Base-by-base conservation (phyloP, 2,329 filamentous ascomycete genomes). In the Pseudopyricularia cyperi region DNA sequence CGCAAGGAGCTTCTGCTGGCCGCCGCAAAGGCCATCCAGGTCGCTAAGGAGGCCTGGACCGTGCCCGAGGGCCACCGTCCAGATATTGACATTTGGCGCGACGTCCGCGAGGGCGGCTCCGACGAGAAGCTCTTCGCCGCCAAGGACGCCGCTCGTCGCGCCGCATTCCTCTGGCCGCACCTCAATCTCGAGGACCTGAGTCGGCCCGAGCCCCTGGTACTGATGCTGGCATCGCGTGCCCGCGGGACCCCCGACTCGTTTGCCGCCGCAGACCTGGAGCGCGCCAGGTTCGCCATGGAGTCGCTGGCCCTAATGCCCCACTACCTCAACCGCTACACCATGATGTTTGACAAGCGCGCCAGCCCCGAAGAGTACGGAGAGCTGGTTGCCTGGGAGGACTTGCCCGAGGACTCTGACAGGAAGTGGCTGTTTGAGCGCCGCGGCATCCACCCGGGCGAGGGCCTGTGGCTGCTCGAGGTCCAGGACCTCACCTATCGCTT, bases 321-420 rank as follows among this genome's bases (percentile, higher is more conserved):
- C n/a, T 57, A 57, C 44, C 53, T 70, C 11, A 59, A 67, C 24
- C 22, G 50, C 2, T 54, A 68, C 52, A 58, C 59, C 22, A 67
- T 72, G 63, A 53, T 66, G 0, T 57, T 73, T 3, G 57, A 66
- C 28, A 63, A 64, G 0, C 57, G 58, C 1, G 58, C 53, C 0
- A 52, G 53, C 0, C 42, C 57, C 0, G 57, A 62, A 1, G 60
- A 64, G 0, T 73, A 74, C 30, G 68, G 70, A 2, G 59, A 61
- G 46, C 52, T 57, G 34, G 51, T 53, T 30, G 35, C 55, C 3
- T 57, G 55, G 55, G 46, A 51, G 11, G 54, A 53, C 33, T 39
- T 54, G 22, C 37, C 50, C 9, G 35, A 44, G 49, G 39, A 51
- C 37, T 48, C 51, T 2, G 12, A 14, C 5, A 14, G 52, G 33